Conservation (phyloP, 2,329 filamentous ascomycete species). For the Pseudogymnoascus sp. region DNA sequence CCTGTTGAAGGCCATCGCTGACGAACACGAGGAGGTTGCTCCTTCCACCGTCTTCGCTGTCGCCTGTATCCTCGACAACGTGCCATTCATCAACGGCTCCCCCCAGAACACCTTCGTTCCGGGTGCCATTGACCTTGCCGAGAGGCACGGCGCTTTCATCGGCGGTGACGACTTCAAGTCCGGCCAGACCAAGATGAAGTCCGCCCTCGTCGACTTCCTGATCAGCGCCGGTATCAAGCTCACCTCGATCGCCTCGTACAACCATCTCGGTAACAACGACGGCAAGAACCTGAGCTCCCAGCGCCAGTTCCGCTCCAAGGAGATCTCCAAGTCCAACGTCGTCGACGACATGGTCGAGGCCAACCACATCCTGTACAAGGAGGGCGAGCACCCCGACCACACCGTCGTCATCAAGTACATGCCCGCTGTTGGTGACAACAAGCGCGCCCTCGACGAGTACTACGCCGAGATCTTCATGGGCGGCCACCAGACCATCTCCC, state of each 20-base stretch:
- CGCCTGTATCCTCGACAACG: conserved; percentile 79
- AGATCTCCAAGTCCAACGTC: conserved; percentile 98
- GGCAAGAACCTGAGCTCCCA: conserved; percentile 97
- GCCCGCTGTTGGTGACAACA: conserved; percentile 97
- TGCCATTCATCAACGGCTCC: conserved; percentile 97
- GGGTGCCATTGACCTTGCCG: conserved; percentile 80
- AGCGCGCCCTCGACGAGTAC: conserved; percentile 97
- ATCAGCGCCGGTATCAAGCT: conserved; percentile 99
- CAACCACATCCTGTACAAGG: conserved; percentile 81
- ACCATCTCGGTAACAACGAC: conserved; percentile 98
- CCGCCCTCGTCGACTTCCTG: conserved; percentile 93
- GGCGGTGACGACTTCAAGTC: conserved; percentile 99
- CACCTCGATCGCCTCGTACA: conserved; percentile 97
- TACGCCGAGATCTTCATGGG: conserved; percentile 99
- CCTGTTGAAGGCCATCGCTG: conserved; percentile 76
- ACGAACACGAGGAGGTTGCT: conserved; percentile 81
- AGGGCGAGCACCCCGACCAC: conserved; percentile 93
- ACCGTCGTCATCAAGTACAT: conserved; percentile 99
- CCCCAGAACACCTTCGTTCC: conserved; percentile 99
- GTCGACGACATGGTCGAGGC: conserved; percentile 99
- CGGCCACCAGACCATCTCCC: conserved; percentile 92
- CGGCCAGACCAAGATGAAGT: conserved; percentile 99
- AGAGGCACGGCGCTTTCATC: conserved; percentile 80
- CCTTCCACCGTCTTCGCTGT: conserved; percentile 95
- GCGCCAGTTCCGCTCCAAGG: conserved; percentile 98